Evolutionary conservation across 768 basidiomycete species (phyloP), one percentile per base, ranked within the genome.

Genomic region (Pisolithus microcarpus): DNA sequence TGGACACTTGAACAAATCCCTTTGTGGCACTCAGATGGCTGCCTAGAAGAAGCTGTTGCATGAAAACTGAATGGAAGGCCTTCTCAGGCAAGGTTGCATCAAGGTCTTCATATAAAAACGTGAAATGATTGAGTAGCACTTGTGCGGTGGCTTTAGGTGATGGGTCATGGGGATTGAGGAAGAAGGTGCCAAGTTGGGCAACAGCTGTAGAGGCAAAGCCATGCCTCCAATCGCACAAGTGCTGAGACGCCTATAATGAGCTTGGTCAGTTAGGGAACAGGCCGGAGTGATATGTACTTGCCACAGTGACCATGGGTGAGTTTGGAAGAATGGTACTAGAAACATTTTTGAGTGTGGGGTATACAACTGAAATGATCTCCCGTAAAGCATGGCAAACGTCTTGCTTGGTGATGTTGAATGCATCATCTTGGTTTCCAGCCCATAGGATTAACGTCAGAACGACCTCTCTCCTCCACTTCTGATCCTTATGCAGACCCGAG

Each of bases 11-110:
- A 11, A 42, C 42, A 31, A 44, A 23, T 18, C 49, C 49, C 9
- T 19, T 44, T 5, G 44, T 50, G 10, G 43, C 36, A 28, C 26
- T 51, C 23, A 51, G 38, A n/a, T 51, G 50, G 8, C 31, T 46
- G 16, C 23, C 30, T 10, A 38, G 19, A 15, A 46, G 36, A 9
- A 51, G 19, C 43, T 51, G 50, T 7, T 37, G 21, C 8, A 51
- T 11, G 7, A 51, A 51, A 13, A 24, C 13, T 16, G 44, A 51
- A 4, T 19, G 21, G 50, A 38, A 46, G 7, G 24, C 31, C 36
- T 34, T 44, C 23, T 34, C 34, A 13, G 36, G 43, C 26, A 11
- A 34, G 5, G 8, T 21, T 3, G 8, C 2, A 6, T 51, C 43
- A 15, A 37, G 31, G 18, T 51, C 24, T 6, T 38, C 36, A 26